These are phyloP conservation scores for Fraxinus angustifolia DNA, from an alignment of 305 asterid genomes.

Conservation along the genomic window DNA sequence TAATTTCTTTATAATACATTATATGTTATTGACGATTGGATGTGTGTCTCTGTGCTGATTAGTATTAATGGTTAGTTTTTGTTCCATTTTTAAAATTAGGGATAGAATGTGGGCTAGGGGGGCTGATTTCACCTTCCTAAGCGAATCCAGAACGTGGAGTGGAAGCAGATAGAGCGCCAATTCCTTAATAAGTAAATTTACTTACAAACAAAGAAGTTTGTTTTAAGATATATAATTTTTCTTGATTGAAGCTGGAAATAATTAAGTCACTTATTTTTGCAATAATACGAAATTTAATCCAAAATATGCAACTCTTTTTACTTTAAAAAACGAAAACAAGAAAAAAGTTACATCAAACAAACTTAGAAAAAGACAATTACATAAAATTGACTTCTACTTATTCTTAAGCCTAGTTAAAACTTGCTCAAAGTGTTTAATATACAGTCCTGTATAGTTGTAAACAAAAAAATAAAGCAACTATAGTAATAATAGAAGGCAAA, in stretches of 20 bases:
- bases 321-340: too few relatives aligned
- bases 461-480: not conserved
- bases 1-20: not conserved
- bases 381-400: not conserved
- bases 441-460: not conserved
- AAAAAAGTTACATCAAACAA: not conserved
- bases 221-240: not conserved
- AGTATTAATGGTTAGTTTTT: not conserved
- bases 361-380: not conserved
- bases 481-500: not conserved
- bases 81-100: not conserved
- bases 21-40: not conserved
- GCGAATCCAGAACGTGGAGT: not conserved
- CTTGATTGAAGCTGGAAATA: not conserved
- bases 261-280: not conserved
- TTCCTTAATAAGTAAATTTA: not conserved
- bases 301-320: not conserved
- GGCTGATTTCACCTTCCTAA: too few relatives aligned
- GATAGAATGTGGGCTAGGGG: not conserved
- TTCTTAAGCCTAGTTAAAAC: not conserved
- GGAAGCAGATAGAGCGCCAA: not conserved
- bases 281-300: not conserved
- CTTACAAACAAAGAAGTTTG: not conserved
- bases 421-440: not conserved
- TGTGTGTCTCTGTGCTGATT: not conserved